These are phyloP conservation scores for Echites panduratus DNA, from an alignment of 257 asterid species.

Conservation along the genomic window DNA sequence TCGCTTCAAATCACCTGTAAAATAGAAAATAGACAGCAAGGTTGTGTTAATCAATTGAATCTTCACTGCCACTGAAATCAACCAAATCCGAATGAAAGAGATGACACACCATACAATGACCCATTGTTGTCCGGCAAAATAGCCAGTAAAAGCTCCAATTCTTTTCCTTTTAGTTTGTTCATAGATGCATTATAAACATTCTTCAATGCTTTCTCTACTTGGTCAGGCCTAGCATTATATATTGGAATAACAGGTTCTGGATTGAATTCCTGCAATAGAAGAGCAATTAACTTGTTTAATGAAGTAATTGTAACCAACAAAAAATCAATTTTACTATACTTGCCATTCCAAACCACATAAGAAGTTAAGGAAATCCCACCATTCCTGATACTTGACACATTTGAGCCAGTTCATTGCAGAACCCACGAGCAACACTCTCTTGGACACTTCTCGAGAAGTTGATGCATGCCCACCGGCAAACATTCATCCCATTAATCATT, in stretches of 20 bases:
- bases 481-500: slow-evolving; percentile 98
- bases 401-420: slow-evolving; percentile 86
- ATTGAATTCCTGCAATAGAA: slow-evolving; percentile 56
- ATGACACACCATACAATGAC: slow-evolving; percentile 68
- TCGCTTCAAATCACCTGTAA: slow-evolving; percentile 82
- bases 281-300: slow-evolving; percentile 2
- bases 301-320: background rate
- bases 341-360: background rate
- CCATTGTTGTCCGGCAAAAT: slow-evolving; percentile 95
- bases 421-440: slow-evolving; percentile 95
- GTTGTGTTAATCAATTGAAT: background rate
- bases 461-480: slow-evolving; percentile 93
- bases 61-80: background rate
- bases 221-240: slow-evolving; percentile 82
- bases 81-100: background rate
- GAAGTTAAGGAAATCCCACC: slow-evolving; percentile 40
- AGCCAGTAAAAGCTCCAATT: slow-evolving; percentile 81
- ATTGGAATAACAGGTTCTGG: slow-evolving; percentile 88
- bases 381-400: slow-evolving; percentile 99
- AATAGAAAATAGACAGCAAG: background rate
- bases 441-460: slow-evolving; percentile 96
- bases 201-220: slow-evolving; percentile 91
- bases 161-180: slow-evolving; percentile 87
- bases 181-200: slow-evolving; percentile 73
- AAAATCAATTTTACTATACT: background rate